Base-by-base conservation (phyloP, 1,284 basidiomycete species). In the Sporisorium reilianum region DNA sequence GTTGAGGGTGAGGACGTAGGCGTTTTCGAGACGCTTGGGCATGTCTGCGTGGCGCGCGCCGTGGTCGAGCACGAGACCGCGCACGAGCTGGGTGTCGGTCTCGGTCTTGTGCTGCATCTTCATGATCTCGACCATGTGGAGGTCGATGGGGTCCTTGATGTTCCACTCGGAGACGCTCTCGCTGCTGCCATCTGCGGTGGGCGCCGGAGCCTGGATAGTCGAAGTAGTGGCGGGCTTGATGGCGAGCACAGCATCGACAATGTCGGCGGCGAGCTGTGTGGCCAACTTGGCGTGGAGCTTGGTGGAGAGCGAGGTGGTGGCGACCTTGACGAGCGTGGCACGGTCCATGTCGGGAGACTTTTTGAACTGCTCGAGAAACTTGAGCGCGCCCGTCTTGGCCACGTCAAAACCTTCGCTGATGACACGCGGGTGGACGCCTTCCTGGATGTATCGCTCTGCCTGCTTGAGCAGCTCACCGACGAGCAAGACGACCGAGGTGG, bases 41-140 rank as follows among this genome's bases (percentile, higher is more conserved):
- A 99, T 99, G 86, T 99, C 97, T 5, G 96, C 95, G 87, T 99
- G 97, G 77, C 97, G 88, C 51, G 94, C 95, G 76, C 97, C 97
- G 85, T 99, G 94, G 79, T 89, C 89, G 81, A 99, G 88, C 50
- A 99, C 97, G 62, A 99, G 89, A 55, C 97, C 97, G 78, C 93
- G 92, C 79, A 99, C 88, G 54, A 99, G 90, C 85, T 97, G 93
- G n/a, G 97, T 99, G 86, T 99, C 97, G 46, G 94, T 95, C 65
- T 97, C 95, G 55, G 92, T 95, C 83, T 95, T 92, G 88, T 99
- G 97, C 86, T 98, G 96, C 97, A 99, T 99, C 88, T 99, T 99
- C 96, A 99, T 99, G 80, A 99, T 91, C 87, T 99, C 97, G 61
- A 99, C 89, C 97, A 99, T 99, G 87, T 99, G 96, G 72, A 99